Evolutionary conservation across 1,139 yeast species (phyloP).

Genomic region (Blastobotrys proliferans): DNA sequence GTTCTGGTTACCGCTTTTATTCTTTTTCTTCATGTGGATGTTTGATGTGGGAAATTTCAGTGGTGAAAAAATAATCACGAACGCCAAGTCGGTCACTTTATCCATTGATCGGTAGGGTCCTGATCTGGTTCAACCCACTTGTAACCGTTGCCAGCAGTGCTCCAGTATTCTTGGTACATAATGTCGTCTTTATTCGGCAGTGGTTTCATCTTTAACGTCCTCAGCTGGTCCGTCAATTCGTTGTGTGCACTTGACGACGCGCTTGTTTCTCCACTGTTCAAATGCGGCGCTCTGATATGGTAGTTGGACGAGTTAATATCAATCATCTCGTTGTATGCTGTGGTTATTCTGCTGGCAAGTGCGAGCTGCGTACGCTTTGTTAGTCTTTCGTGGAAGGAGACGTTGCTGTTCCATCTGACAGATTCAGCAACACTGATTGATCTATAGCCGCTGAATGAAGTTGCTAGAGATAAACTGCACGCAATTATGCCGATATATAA

Average conservation of each 20-base stretch:
- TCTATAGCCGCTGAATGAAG: too few species aligned
- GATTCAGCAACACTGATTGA: too few species aligned
- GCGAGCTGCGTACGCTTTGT: constrained; percentile 16
- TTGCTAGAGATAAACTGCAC: too few species aligned
- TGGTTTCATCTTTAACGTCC: constrained; percentile 35
- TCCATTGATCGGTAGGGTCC: constrained; percentile 43
- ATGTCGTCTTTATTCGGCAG: constrained; percentile 70
- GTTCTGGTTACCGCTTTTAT: too few species aligned
- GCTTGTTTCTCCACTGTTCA: background rate
- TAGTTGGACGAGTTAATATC: constrained; percentile 21
- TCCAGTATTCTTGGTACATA: constrained; percentile 67
- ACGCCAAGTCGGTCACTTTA: background rate
- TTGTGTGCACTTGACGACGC: background rate
- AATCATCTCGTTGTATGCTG: constrained; percentile 20
- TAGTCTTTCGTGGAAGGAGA: constrained; percentile 10
- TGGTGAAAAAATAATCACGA: background rate
- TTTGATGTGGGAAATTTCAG: too few species aligned
- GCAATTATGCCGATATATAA: too few species aligned
- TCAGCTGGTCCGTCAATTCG: constrained; percentile 1
- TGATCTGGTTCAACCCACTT: constrained; percentile 77
- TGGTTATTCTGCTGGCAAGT: constrained; percentile 20
- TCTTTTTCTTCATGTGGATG: background rate
- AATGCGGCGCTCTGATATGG: constrained; percentile 13
- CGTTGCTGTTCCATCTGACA: constrained; percentile 12
- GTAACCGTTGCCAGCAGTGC: constrained; percentile 64